These are phyloP conservation scores for Lachnellula arida DNA, from an alignment of 2,329 filamentous ascomycete genomes.

Conservation along the genomic window DNA sequence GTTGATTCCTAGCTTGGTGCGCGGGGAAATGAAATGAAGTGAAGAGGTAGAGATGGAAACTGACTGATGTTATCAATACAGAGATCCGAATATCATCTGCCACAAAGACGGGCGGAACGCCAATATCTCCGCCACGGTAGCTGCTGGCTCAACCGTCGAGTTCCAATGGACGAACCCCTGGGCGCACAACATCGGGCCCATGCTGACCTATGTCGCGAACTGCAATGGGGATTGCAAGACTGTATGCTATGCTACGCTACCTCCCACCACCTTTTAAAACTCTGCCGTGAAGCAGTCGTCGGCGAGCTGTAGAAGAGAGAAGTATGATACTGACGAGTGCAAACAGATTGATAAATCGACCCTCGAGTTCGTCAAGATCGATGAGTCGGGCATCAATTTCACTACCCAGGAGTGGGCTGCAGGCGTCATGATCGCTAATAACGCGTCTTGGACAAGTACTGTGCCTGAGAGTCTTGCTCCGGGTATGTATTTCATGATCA, in stretches of 20 bases:
- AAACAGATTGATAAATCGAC: constrained; percentile 28
- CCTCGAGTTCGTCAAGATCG: constrained; percentile 40
- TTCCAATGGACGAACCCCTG: constrained; percentile 57
- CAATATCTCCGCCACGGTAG: constrained; percentile 45
- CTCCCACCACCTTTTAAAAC: neutral
- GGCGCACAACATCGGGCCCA: constrained; percentile 52
- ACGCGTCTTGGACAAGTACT: constrained; percentile 46
- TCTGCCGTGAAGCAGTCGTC: too few species aligned
- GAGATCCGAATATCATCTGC: constrained; percentile 51
- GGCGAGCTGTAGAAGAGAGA: too few species aligned
- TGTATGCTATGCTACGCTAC: constrained; percentile 17
- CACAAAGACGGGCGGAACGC: constrained; percentile 50
- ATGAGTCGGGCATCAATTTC: constrained; percentile 31
- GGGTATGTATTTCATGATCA: constrained; percentile 26
- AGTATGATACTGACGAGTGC: neutral
- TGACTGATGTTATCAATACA: neutral
- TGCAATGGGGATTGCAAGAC: constrained; percentile 32
- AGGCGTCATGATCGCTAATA: constrained; percentile 44
- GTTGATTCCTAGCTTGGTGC: neutral
- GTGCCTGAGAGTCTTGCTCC: constrained; percentile 39
- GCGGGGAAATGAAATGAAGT: too few species aligned
- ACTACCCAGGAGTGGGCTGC: constrained; percentile 35
- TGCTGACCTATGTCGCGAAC: constrained; percentile 19
- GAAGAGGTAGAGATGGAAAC: neutral
- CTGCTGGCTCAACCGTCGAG: constrained; percentile 52